Evolutionary conservation across 306 rosid species (phyloP).

Genomic region (Oxytropis ochrocephala): DNA sequence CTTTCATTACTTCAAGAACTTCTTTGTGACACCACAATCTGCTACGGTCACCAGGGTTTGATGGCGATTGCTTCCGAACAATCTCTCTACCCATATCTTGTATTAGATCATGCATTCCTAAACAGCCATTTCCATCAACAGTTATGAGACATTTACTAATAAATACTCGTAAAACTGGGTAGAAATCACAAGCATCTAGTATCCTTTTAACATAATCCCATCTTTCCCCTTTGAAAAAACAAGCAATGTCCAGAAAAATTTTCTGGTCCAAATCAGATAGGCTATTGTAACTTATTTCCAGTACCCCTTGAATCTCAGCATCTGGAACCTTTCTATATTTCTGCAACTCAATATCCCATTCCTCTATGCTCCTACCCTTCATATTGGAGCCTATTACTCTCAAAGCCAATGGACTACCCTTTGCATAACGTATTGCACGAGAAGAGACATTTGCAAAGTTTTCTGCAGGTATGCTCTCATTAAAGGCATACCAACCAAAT

Average conservation of each 20-base stretch:
- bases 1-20: background rate
- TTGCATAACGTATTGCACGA: conserved; percentile 18
- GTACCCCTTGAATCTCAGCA: background rate
- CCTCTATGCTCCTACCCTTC: background rate
- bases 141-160: background rate
- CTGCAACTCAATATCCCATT: background rate
- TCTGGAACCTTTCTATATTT: background rate
- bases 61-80: background rate
- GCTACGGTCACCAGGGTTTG: background rate
- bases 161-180: background rate
- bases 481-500: conserved; percentile 15
- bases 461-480: background rate
- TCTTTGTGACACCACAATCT: conserved; percentile 14
- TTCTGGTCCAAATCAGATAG: background rate
- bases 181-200: background rate
- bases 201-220: conserved; percentile 5
- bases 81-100: conserved; percentile 18
- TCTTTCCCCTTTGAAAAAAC: background rate
- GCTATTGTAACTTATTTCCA: conserved; percentile 5
- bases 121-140: background rate
- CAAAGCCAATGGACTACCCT: conserved; percentile 17
- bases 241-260: background rate
- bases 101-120: background rate
- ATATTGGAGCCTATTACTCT: conserved; percentile 19
- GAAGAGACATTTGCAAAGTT: background rate